Evolutionary conservation across 2,329 filamentous ascomycete genomes (phyloP), one percentile per base, ranked within the genome.

Genomic region (Diaporthe sp.): DNA sequence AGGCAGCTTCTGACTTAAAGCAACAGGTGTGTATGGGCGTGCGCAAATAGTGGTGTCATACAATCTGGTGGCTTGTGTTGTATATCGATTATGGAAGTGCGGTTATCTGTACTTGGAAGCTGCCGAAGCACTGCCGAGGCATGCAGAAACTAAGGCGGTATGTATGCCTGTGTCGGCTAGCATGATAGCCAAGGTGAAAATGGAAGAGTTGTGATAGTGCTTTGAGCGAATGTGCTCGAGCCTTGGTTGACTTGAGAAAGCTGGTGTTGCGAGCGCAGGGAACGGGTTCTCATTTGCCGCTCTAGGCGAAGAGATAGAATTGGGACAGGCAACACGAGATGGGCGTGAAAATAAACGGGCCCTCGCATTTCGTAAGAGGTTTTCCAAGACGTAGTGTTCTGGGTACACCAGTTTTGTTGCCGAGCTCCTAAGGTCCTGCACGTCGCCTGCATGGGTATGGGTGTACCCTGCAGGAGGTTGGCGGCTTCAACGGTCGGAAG

Each of bases 401-500:
- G 28, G 34, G 31, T 31, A 37, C 15, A 25, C 20, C 31, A 25
- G 12, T 68, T 49, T 53, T 44, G 25, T 37, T 37, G 63, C 63
- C 63, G 63, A 25, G 31, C 31, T 20, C 47, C 15, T 8, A 68
- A 51, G 28, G 63, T 34, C 49, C 65, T 68, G 65, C 28, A 68
- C 34, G 47, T 68, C 39, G 65, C 65, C 47, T 25, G 47, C 65
- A 68, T 34, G 63, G 53, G 73, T 70, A 75, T 61, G 73, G 73
- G 55, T 71, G 22, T 28, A 37, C 73, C 73, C 55, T 75, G 73
- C 39, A 60, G 4, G 55, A 55, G 25, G 28, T 71, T 60, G 22
- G 65, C 22, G 57, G 44, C 67, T 72, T 72, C 67, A 72, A 65
- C 67, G 73, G 67, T 57, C 57, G 73, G 57, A 58, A 72, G 57